phyloP scores from a whole-genome alignment of 805 yeast genomes.

The Cyberlindnera lachancei region DNA sequence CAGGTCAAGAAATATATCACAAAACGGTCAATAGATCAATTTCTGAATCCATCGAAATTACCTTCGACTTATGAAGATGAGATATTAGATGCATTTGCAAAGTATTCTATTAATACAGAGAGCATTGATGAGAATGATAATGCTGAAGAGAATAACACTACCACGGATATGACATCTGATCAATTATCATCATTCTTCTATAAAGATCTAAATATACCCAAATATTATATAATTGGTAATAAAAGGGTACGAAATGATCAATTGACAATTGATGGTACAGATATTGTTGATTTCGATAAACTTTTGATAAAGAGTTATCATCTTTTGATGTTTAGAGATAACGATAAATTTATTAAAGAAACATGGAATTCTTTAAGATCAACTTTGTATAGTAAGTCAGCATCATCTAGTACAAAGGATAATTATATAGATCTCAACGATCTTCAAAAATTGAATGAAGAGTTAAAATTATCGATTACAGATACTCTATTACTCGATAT shows the following conservation, averaged over 20 bases:
- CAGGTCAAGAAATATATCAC: slow-evolving; percentile 18
- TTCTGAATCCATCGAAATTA: slow-evolving; percentile 25
- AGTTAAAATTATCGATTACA: slow-evolving; percentile 26
- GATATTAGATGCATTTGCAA: slow-evolving; percentile 35
- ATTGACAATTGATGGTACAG: slow-evolving; percentile 32
- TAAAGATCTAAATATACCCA: slow-evolving; percentile 26
- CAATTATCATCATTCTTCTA: slow-evolving; percentile 26
- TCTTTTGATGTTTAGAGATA: slow-evolving; percentile 32
- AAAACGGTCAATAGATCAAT: slow-evolving; percentile 19
- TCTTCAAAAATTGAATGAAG: slow-evolving; percentile 26
- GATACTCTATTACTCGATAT: slow-evolving; percentile 33
- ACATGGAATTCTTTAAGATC: slow-evolving; percentile 37
- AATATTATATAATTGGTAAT: slow-evolving; percentile 23
- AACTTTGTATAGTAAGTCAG: too few relatives aligned
- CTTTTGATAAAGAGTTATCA: slow-evolving; percentile 33
- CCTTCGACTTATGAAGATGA: slow-evolving; percentile 39
- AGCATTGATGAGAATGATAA: slow-evolving; percentile 12
- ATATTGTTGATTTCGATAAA: slow-evolving; percentile 41
- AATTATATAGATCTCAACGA: slow-evolving; percentile 35
- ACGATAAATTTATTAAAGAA: slow-evolving; percentile 28
- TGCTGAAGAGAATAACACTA: too few relatives aligned
- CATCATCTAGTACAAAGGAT: too few relatives aligned
- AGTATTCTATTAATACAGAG: slow-evolving; percentile 32
- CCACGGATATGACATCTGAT: slow-evolving; percentile 30
- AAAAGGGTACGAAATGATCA: slow-evolving; percentile 17